A percentile compares a stretch with the other conserved stretches of the same genome.
Evolutionary conservation across 768 basidiomycete species (phyloP).

Genomic region (Chalciporus chontae): DNA sequence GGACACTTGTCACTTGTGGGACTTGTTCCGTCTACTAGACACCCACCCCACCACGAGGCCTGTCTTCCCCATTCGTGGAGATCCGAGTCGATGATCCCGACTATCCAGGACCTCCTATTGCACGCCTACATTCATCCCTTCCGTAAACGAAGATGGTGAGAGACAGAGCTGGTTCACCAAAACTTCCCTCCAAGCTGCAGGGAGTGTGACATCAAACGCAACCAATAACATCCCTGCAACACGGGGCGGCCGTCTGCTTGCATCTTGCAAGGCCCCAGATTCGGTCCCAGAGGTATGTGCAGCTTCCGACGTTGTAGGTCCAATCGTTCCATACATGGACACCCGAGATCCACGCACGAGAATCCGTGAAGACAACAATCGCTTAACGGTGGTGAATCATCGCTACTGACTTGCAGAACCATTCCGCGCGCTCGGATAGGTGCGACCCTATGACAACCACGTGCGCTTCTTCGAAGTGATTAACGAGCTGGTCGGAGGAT

Average conservation of each 20-base stretch:
- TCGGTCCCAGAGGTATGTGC: not conserved
- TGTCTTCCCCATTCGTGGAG: conserved; percentile 6
- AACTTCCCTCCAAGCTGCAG: not conserved
- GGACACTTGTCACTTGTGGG: conserved; percentile 50
- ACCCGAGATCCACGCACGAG: not conserved
- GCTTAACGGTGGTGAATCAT: not conserved
- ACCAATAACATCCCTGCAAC: not conserved
- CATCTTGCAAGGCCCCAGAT: not conserved
- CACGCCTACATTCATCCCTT: not conserved
- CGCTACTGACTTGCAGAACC: not conserved
- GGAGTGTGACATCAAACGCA: not conserved
- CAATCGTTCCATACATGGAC: not conserved
- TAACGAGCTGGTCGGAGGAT: conserved; percentile 42
- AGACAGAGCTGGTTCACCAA: conserved; percentile 4
- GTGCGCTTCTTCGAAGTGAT: conserved; percentile 47
- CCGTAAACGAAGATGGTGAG: conserved; percentile 5
- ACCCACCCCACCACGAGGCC: too few relatives aligned
- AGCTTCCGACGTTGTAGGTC: not conserved
- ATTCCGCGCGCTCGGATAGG: conserved; percentile 24
- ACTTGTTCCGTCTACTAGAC: conserved; percentile 36
- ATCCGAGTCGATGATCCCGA: not conserved
- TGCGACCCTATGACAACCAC: conserved; percentile 28
- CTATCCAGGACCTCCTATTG: not conserved
- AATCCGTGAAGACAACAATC: conserved; percentile 1
- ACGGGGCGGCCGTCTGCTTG: not conserved